Evolutionary conservation across 1,284 basidiomycete species (phyloP), one percentile per base, ranked within the genome.

Genomic region (Irpex rosettiformis): DNA sequence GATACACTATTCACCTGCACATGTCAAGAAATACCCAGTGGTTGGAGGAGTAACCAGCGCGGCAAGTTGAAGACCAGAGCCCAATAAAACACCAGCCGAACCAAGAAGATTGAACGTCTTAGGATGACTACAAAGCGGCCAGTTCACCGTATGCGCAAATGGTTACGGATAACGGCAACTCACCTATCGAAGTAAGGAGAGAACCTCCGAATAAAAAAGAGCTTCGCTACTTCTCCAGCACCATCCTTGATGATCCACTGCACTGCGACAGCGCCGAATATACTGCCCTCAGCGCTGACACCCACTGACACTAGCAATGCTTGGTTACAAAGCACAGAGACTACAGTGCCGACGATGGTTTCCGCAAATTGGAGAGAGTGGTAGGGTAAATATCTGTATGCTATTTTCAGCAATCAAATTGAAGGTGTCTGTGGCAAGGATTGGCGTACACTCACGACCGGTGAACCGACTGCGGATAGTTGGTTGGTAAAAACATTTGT

Each of bases 211-310:
- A 72, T 72, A 61, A 72, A 70, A 62, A 70, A 72, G n/a, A 72
- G 61, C 58, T 72, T 72, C 43, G 69, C 69, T 8, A 72, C 58
- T 57, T 72, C 70, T 13, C 70, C 70, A 13, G 69, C 70, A 33
- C 70, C 70, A 57, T 72, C 70, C 58, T 72, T 72, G 60, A 72
- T 72, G 58, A 72, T 69, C 70, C 70, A 72, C 56, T 72, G 70
- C 4, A 70, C 68, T n/a, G 69, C 69, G 33, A 72, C 70, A 29
- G 70, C 70, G n/a, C 70, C 70, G 54, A 72, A 70, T 11, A 72
- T 64, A 53, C 69, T 70, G 49, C 68, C 70, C 55, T 70, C 70
- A 6, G 70, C 69, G 21, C 68, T 70, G 37, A 72, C 66, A 3
- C 70, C 70, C 30, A 72, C 70, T 10, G 70, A 69, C 2, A 67